Conservation (phyloP, 345 rosid species). For the Hibiscus trionum region DNA sequence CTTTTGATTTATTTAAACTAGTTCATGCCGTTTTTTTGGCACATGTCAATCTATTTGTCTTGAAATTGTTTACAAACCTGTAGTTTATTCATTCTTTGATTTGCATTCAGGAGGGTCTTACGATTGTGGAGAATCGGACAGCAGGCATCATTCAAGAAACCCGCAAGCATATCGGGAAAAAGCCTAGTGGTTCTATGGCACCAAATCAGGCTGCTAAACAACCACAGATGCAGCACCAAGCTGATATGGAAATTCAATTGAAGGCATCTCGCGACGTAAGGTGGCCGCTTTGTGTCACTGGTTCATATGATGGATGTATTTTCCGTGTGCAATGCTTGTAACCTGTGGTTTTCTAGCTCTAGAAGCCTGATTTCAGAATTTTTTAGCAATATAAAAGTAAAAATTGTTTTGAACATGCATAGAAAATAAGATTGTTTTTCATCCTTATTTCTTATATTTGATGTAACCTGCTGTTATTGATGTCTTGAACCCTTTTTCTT, state of each 20-base stretch:
- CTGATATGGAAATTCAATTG: constrained; percentile 80
- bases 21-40: not conserved
- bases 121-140: constrained; percentile 70
- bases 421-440: not conserved
- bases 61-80: not conserved
- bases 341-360: constrained; percentile 1
- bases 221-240: constrained; percentile 27
- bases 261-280: constrained; percentile 99
- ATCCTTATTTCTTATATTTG: not conserved
- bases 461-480: not conserved
- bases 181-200: constrained; percentile 32
- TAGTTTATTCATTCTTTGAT: not conserved
- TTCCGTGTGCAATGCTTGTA: constrained; percentile 18
- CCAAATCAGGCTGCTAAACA: constrained; percentile 33
- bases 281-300: constrained; percentile 64
- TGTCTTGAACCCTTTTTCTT: not conserved
- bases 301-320: constrained; percentile 27
- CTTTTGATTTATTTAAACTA: not conserved
- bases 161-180: constrained; percentile 64
- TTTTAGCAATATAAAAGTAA: not conserved
- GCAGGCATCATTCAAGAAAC: constrained; percentile 85
- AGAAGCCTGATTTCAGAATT: constrained; percentile 1
- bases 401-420: not conserved
- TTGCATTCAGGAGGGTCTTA: constrained; percentile 62
- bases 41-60: not conserved